Evolutionary conservation across 202 grass and related monocot species (phyloP).

Genomic region (Panicum hallii): DNA sequence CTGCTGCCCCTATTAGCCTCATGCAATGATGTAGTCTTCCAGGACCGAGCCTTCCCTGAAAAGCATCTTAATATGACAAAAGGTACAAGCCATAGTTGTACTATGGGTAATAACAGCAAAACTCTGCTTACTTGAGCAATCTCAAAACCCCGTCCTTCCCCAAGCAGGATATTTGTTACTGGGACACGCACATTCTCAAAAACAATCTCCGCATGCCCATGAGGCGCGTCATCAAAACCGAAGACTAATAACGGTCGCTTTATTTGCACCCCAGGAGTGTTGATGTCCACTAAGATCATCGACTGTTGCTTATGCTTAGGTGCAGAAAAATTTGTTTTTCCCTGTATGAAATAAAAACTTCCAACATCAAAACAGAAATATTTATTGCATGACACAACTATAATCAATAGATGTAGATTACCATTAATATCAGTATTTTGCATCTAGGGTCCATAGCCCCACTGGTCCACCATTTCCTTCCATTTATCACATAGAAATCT

Average conservation of each 20-base stretch:
- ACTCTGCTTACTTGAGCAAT: slow-evolving; percentile 85
- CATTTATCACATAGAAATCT: slow-evolving; percentile 91
- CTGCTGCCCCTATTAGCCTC: slow-evolving; percentile 85
- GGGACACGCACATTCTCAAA: slow-evolving; percentile 90
- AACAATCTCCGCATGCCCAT: slow-evolving; percentile 92
- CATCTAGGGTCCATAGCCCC: slow-evolving; percentile 99
- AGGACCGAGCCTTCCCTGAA: slow-evolving; percentile 95
- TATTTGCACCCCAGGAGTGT: slow-evolving; percentile 83
- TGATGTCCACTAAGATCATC: slow-evolving; percentile 91
- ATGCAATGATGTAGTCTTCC: slow-evolving; percentile 98
- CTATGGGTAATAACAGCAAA: background rate
- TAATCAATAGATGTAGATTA: slow-evolving; percentile 40
- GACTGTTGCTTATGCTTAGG: slow-evolving; percentile 92
- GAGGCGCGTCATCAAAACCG: slow-evolving; percentile 91
- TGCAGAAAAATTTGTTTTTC: slow-evolving; percentile 89
- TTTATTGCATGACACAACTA: background rate
- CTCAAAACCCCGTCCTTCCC: slow-evolving; percentile 91
- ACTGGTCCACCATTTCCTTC: slow-evolving; percentile 97
- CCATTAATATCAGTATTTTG: slow-evolving; percentile 97
- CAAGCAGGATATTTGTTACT: slow-evolving; percentile 81
- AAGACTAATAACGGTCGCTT: slow-evolving; percentile 87
- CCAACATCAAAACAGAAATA: slow-evolving; percentile 11
- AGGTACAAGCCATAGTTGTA: slow-evolving; percentile 3
- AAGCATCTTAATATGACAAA: slow-evolving; percentile 30
- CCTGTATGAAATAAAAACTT: slow-evolving; percentile 59